These are phyloP conservation scores for Drechslerella dactyloides DNA, from an alignment of 2,329 filamentous ascomycete species.

Conservation along the genomic window DNA sequence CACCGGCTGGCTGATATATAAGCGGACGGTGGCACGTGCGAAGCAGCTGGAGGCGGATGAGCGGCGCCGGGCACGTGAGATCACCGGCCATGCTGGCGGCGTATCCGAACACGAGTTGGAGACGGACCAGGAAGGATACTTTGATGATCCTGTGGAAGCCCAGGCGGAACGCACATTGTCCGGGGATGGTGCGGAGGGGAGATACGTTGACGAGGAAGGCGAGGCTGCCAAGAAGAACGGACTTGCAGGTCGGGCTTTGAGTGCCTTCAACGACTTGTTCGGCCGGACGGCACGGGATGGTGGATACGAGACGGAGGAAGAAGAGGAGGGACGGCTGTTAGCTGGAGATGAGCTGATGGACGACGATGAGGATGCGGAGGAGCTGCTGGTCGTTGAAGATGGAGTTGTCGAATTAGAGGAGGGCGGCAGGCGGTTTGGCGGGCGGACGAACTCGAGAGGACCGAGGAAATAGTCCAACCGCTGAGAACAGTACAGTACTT, in stretches of 20 bases:
- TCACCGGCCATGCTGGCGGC: conserved; percentile 9
- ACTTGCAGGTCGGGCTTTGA: conserved; percentile 40
- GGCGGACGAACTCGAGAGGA: not conserved
- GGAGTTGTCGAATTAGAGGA: conserved; percentile 27
- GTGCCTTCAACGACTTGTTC: conserved; percentile 42
- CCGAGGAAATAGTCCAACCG: conserved; percentile 3
- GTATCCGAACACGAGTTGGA: conserved; percentile 5
- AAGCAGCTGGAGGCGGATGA: conserved; percentile 53
- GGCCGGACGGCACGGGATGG: conserved; percentile 26
- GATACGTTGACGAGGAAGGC: conserved; percentile 22
- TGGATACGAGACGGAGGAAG: conserved; percentile 49
- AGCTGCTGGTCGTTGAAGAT: conserved; percentile 51
- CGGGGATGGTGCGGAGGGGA: conserved; percentile 4
- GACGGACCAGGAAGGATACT: conserved; percentile 38
- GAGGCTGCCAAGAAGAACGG: conserved; percentile 7
- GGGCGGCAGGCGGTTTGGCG: conserved; percentile 11
- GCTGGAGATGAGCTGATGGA: conserved; percentile 47
- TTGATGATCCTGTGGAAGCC: conserved; percentile 51
- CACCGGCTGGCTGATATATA: conserved; percentile 85
- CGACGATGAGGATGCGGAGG: conserved; percentile 52
- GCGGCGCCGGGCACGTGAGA: conserved; percentile 43
- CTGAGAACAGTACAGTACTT: not conserved
- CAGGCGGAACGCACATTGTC: conserved; percentile 49
- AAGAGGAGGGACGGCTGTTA: conserved; percentile 48
- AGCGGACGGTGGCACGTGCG: conserved; percentile 52